phyloP scores from a whole-genome alignment of 345 rosid species.

The Camelina hispida region DNA sequence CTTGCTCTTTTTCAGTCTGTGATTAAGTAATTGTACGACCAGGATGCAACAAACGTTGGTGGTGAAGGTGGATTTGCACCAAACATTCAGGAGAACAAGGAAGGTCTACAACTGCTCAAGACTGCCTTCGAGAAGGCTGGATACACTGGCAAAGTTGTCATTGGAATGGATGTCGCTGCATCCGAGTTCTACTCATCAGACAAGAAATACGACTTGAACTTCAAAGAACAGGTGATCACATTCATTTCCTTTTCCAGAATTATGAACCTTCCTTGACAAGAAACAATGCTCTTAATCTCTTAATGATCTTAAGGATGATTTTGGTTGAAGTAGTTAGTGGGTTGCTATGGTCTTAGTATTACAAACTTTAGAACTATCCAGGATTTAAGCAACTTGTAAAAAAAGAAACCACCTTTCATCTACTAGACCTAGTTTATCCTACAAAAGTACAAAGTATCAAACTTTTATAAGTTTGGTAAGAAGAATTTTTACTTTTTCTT shows the following conservation, averaged over 20 bases:
- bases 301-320: too few relatives aligned
- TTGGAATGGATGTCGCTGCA: constrained; percentile 99
- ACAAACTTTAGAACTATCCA: too few relatives aligned
- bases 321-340: too few relatives aligned
- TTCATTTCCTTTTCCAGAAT: too few relatives aligned
- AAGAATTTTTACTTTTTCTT: too few relatives aligned
- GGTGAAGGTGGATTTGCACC: constrained; percentile 99
- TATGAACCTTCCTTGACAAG: not conserved
- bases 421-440: too few relatives aligned
- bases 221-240: constrained; percentile 66
- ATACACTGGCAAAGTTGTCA: constrained; percentile 87
- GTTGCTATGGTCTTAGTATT: too few relatives aligned
- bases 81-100: constrained; percentile 98
- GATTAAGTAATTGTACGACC: constrained; percentile 73
- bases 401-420: too few relatives aligned
- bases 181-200: constrained; percentile 84
- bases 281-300: constrained; percentile 2
- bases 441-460: too few relatives aligned
- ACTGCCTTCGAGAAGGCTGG: constrained; percentile 93
- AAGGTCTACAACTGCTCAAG: constrained; percentile 92
- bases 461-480: too few relatives aligned
- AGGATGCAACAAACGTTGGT: constrained; percentile 99
- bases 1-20: constrained; percentile 35
- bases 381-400: too few relatives aligned
- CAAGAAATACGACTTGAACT: constrained; percentile 82